Percentiles rank a stretch among this genome's conserved stretches.
Evolutionary conservation across 192 early-diverging fungal species (phyloP).

Genomic region (Thamnidium elegans): DNA sequence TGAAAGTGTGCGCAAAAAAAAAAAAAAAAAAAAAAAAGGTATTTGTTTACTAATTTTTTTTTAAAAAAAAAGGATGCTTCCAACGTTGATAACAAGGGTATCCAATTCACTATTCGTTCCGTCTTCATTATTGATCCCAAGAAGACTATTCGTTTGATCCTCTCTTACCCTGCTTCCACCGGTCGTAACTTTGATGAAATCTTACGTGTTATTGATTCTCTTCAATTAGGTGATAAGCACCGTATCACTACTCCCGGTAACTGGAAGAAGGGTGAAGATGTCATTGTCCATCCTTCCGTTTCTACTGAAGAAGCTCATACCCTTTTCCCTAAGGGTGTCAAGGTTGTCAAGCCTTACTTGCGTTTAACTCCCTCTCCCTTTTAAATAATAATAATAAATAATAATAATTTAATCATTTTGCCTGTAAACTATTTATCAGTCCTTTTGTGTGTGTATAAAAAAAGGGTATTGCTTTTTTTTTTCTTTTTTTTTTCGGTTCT

Average conservation of each 20-base stretch:
- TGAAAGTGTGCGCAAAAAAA: no score
- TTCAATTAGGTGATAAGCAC: slow-evolving; percentile 87
- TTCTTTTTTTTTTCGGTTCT: no score
- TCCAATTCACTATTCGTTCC: slow-evolving; percentile 93
- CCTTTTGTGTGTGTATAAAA: no score
- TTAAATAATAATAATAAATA: slow-evolving; percentile 17
- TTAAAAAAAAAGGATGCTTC: slow-evolving; percentile 62
- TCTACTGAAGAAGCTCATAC: slow-evolving; percentile 77
- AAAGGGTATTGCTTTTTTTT: no score
- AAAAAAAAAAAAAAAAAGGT: not conserved
- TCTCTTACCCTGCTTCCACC: slow-evolving; percentile 91
- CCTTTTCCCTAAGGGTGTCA: slow-evolving; percentile 78
- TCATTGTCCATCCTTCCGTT: slow-evolving; percentile 89
- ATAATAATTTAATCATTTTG: slow-evolving; percentile 6
- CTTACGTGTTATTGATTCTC: slow-evolving; percentile 87
- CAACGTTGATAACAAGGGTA: slow-evolving; percentile 83
- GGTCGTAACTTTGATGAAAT: slow-evolving; percentile 98
- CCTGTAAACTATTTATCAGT: no score
- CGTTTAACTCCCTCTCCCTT: slow-evolving; percentile 58
- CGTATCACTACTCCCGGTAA: slow-evolving; percentile 92
- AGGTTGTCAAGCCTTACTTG: slow-evolving; percentile 82
- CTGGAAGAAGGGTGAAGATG: slow-evolving; percentile 85
- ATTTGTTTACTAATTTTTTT: not conserved
- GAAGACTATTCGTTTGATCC: slow-evolving; percentile 83
- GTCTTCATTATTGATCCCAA: slow-evolving; percentile 95